These are phyloP conservation scores for Chlorella variabilis DNA, from an alignment of 163 green algal genomes.

Conservation along the genomic window DNA sequence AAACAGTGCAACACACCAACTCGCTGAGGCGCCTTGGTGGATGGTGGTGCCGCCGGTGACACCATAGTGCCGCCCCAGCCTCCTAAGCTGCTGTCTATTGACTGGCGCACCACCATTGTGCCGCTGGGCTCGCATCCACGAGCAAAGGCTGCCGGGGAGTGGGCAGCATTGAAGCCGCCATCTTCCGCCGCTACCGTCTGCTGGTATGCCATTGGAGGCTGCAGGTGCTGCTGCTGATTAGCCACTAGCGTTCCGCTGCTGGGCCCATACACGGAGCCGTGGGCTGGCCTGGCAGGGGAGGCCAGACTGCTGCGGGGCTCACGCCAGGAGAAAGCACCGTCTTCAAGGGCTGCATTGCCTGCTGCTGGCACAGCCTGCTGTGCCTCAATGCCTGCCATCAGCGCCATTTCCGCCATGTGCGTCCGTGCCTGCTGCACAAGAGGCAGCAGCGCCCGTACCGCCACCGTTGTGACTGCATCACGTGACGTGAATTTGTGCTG, in stretches of 20 bases:
- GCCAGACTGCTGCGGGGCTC: conserved; percentile 1
- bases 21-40: not conserved
- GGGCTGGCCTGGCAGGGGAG: not conserved
- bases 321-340: conserved; percentile 21
- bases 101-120: conserved; percentile 47
- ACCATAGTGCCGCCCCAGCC: conserved; percentile 10
- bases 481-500: conserved; percentile 82
- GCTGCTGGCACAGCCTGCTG: not conserved
- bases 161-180: not conserved
- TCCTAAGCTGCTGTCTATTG: conserved; percentile 10
- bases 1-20: not conserved
- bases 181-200: not conserved
- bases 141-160: too few relatives aligned
- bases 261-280: too few relatives aligned
- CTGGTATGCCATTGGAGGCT: not conserved
- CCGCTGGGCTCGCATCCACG: conserved; percentile 5
- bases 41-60: not conserved
- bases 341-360: not conserved
- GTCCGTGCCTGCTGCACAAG: conserved; percentile 43
- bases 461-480: not conserved
- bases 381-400: conserved; percentile 33
- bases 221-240: not conserved
- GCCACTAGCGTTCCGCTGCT: not conserved
- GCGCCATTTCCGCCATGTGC: conserved; percentile 40
- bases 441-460: conserved; percentile 42